Evolutionary conservation across 768 basidiomycete genomes (phyloP).

Genomic region (Dentipellis fragilis): DNA sequence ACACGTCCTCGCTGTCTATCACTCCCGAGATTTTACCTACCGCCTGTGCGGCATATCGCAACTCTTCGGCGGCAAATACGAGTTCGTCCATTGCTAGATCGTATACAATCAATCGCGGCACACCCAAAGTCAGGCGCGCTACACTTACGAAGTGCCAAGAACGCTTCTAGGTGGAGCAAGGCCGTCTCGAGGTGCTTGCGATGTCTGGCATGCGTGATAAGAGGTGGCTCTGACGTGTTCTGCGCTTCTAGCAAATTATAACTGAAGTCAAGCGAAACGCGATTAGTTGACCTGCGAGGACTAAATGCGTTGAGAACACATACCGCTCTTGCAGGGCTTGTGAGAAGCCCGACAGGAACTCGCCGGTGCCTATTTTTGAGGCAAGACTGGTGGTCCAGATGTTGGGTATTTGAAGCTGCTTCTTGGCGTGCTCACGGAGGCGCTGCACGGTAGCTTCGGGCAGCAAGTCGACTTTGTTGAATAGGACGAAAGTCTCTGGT

Average conservation of each 20-base stretch:
- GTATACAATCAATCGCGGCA: background rate
- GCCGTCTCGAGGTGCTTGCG: slow-evolving; percentile 66
- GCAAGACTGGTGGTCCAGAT: slow-evolving; percentile 56
- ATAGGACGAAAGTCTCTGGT: slow-evolving; percentile 51
- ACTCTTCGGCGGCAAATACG: slow-evolving; percentile 77
- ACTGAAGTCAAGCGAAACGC: background rate
- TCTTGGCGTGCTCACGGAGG: background rate
- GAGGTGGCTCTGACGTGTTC: slow-evolving; percentile 32
- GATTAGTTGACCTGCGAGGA: background rate
- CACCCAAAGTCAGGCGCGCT: background rate
- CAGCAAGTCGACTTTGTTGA: slow-evolving; percentile 72
- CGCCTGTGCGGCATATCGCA: slow-evolving; percentile 76
- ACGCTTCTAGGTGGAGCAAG: slow-evolving; percentile 49
- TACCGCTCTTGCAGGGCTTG: slow-evolving; percentile 40
- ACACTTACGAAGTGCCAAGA: slow-evolving; percentile 26
- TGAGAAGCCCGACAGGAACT: slow-evolving; percentile 53
- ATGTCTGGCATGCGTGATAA: slow-evolving; percentile 77
- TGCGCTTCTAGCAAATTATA: slow-evolving; percentile 8
- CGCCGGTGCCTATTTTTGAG: slow-evolving; percentile 43
- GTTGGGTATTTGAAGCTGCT: background rate
- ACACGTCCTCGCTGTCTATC: slow-evolving; percentile 74
- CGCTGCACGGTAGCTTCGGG: slow-evolving; percentile 4
- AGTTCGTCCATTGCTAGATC: slow-evolving; percentile 52
- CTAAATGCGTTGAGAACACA: background rate
- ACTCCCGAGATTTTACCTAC: slow-evolving; percentile 79